phyloP scores from a whole-genome alignment of 176 grass and related monocot genomes.

The Lolium rigidum region DNA sequence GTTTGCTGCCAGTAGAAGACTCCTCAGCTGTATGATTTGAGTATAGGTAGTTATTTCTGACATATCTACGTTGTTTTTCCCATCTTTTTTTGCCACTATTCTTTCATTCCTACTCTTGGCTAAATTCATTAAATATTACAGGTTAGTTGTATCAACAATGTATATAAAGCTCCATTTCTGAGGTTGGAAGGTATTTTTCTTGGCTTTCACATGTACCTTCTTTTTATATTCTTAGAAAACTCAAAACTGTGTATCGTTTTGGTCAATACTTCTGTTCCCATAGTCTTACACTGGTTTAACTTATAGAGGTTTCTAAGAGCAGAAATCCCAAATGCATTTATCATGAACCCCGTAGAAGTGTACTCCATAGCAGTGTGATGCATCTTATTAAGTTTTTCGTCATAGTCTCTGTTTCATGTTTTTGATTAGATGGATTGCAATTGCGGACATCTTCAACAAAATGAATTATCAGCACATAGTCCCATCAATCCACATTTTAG shows the following conservation, averaged over 20 bases:
- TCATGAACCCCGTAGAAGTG: neutral
- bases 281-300: conserved; percentile 7
- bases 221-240: neutral
- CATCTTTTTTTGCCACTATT: neutral
- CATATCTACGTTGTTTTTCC: neutral
- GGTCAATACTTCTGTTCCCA: neutral
- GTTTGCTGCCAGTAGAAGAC: conserved; percentile 32
- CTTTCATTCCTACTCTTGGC: conserved; percentile 13
- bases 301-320: neutral
- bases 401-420: conserved; percentile 18
- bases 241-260: conserved; percentile 18
- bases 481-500: neutral
- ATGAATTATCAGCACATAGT: neutral
- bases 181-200: conserved; percentile 60
- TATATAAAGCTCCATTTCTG: conserved; percentile 60
- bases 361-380: conserved; percentile 5
- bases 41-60: conserved; percentile 47
- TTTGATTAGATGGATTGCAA: neutral
- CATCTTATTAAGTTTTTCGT: neutral
- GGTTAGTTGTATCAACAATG: conserved; percentile 54
- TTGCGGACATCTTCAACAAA: neutral
- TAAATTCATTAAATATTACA: conserved; percentile 48
- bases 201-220: conserved; percentile 2
- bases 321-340: neutral
- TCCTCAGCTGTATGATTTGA: conserved; percentile 38